A percentile compares a stretch with the other conserved stretches of the same genome.
These are phyloP conservation scores for Rhizopogon vesiculosus DNA, from an alignment of 768 basidiomycete genomes.

Conservation along the genomic window DNA sequence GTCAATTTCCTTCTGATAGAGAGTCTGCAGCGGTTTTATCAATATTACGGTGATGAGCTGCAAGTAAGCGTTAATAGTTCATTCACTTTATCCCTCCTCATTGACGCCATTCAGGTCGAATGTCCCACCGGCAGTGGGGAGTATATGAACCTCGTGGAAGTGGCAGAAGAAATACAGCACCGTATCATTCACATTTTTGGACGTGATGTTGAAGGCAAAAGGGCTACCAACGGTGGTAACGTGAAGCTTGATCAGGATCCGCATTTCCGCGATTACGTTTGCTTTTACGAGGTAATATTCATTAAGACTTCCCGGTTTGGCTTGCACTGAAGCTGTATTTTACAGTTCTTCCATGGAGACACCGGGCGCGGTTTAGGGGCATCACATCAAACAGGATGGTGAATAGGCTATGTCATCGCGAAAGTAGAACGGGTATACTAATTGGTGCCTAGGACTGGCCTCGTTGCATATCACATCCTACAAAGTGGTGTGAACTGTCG, in stretches of 20 bases:
- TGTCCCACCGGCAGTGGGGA: slow-evolving; percentile 98
- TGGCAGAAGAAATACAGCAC: slow-evolving; percentile 98
- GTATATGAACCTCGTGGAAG: slow-evolving; percentile 90
- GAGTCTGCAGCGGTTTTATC: slow-evolving; percentile 94
- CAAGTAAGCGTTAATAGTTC: slow-evolving; percentile 37
- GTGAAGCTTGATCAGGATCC: slow-evolving; percentile 86
- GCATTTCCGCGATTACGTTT: slow-evolving; percentile 94
- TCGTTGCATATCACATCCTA: slow-evolving; percentile 87
- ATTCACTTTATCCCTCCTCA: neutral
- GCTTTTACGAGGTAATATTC: slow-evolving; percentile 81
- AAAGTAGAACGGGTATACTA: neutral
- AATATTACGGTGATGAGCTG: slow-evolving; percentile 92
- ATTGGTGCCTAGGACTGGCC: slow-evolving; percentile 58
- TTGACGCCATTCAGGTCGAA: slow-evolving; percentile 52
- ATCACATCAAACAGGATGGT: slow-evolving; percentile 99
- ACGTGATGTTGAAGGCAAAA: slow-evolving; percentile 79
- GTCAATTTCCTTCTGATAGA: slow-evolving; percentile 96
- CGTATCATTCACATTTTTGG: slow-evolving; percentile 98
- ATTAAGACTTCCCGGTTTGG: neutral
- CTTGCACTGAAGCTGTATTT: neutral
- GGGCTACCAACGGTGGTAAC: slow-evolving; percentile 91
- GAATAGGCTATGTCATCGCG: slow-evolving; percentile 15
- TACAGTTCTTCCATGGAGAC: slow-evolving; percentile 92
- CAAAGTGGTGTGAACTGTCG: slow-evolving; percentile 88
- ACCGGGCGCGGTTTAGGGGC: slow-evolving; percentile 91